Conservation (phyloP, 23 red algal species). For the Gracilaria gracilis region DNA sequence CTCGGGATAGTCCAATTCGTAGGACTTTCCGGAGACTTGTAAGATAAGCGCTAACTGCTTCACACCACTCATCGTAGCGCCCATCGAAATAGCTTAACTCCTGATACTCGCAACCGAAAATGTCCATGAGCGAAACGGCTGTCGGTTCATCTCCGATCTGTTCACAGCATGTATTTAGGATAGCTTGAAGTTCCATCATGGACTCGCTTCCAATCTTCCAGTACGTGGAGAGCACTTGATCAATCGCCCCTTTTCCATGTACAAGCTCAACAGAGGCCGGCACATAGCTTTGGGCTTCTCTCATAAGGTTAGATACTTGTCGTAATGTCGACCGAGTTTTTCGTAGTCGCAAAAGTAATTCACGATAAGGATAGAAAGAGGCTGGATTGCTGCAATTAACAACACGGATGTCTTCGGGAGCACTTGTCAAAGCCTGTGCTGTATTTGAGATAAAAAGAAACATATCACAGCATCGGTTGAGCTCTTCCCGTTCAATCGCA, state of each 20-base stretch:
- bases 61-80: constrained; percentile 15
- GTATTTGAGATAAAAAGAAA: neutral
- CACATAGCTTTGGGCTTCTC: neutral
- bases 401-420: neutral
- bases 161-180: constrained; percentile 4
- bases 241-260: neutral
- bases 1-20: neutral
- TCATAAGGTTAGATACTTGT: neutral
- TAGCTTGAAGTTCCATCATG: neutral
- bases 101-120: neutral
- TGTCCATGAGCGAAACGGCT: constrained; percentile 2
- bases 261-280: neutral
- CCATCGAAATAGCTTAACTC: constrained; percentile 30
- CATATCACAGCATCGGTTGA: constrained; percentile 17
- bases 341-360: neutral
- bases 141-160: neutral
- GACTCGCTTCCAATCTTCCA: neutral
- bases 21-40: neutral
- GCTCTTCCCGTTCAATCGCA: constrained; percentile 36
- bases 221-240: neutral
- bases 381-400: neutral
- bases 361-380: neutral
- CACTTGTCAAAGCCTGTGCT: neutral
- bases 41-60: neutral
- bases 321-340: neutral